Evolutionary conservation across 768 basidiomycete species (phyloP), one percentile per base, ranked within the genome.

Genomic region (Pleurotus cornucopiae): DNA sequence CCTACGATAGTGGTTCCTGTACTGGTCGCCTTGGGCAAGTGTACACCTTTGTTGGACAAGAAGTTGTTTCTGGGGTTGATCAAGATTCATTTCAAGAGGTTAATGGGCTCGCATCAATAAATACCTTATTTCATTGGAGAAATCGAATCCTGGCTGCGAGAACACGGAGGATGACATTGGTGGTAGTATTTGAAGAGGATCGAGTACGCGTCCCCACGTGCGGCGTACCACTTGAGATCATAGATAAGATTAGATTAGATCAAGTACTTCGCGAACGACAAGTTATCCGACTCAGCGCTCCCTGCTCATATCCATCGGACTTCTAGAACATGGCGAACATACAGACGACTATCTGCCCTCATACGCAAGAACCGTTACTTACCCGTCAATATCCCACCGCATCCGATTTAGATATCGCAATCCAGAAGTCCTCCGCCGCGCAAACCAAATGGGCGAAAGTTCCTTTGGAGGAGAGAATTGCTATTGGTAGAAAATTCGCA

Each of bases 1-100:
- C 97, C 97, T 14, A 99, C 97, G 76, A 99, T 98, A 48, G 96
- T 99, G 3, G 96, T 99, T 63, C 94, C 95, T 0, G 91, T 94
- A 72, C 91, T 92, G 12, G 91, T 93, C 2, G 91, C 91, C 68
- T 86, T 91, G 51, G 91, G 91, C 44, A 88, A 69, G 12, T 81
- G 84, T 16, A 91, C 65, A 37, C 91, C 91, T 63, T 86, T 88
- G 47, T 81, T 78, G 9, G 75, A 69, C 57, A 94, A 70, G 67
- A 88, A 91, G 62, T 79, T 77, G 66, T 94, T 94, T 57, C 91
- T 91, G 52, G 20, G 20, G 16, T 40, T n/a, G 7, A 9, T 11
- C 30, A 14, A 30, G 9, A 4, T 54, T 41, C n/a, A 12, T 11
- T 18, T 45, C 25, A 18, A 16, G 5, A 47, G 20, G 4, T 18